Evolutionary conservation across 139 green algal genomes (phyloP).

Genomic region (Deuterostichococcus epilithicus): DNA sequence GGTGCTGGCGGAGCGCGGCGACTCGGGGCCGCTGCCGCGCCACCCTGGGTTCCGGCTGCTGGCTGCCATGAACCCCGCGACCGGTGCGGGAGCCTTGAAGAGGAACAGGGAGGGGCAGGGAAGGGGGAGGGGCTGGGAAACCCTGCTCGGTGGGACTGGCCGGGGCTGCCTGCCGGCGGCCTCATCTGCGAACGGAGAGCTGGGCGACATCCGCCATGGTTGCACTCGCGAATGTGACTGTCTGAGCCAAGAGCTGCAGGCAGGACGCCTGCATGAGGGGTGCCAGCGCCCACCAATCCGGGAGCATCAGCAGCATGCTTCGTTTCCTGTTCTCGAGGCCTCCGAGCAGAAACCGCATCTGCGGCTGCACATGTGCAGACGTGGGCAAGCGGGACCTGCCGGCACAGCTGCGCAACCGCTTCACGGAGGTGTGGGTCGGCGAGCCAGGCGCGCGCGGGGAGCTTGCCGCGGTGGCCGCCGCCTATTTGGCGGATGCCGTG

Average conservation of each 20-base stretch:
- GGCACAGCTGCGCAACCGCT: constrained; percentile 74
- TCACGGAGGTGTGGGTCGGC: constrained; percentile 92
- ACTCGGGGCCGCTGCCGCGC: constrained; percentile 56
- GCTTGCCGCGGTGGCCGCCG: constrained; percentile 68
- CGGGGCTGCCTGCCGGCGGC: too few relatives aligned
- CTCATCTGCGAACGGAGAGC: too few relatives aligned
- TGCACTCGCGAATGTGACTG: too few relatives aligned
- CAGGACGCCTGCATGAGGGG: too few relatives aligned
- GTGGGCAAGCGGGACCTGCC: constrained; percentile 94
- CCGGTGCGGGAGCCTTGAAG: constrained; percentile 49
- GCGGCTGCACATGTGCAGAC: not conserved
- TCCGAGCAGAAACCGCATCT: not conserved
- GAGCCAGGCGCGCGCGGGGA: constrained; percentile 80
- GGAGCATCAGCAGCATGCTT: too few relatives aligned
- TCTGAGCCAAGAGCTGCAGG: too few relatives aligned
- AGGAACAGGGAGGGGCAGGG: not conserved
- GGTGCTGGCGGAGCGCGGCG: constrained; percentile 80
- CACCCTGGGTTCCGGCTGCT: constrained; percentile 93
- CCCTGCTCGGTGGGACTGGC: too few relatives aligned
- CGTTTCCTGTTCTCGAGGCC: not conserved
- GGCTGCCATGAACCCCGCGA: constrained; percentile 97
- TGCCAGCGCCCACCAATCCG: too few relatives aligned
- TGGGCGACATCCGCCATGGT: too few relatives aligned
- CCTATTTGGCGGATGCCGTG: constrained; percentile 62
- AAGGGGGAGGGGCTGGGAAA: too few relatives aligned